Percentiles rank a stretch among this genome's conserved stretches.
Evolutionary conservation across 306 rosid genomes (phyloP).

Genomic region (Begonia peltatifolia): DNA sequence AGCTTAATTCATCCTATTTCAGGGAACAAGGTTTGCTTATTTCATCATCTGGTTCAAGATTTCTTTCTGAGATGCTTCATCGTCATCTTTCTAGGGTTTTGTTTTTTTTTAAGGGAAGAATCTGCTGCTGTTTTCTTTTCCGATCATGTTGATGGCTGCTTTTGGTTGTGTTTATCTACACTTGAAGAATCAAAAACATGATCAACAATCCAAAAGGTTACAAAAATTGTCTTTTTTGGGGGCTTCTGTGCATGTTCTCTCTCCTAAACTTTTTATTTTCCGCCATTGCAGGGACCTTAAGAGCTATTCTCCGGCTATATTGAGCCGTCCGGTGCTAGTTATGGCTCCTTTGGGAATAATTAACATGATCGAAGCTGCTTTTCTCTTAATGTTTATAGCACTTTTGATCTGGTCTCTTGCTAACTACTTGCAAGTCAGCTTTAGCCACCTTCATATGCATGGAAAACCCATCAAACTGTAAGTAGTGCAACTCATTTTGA

Average conservation of each 20-base stretch:
- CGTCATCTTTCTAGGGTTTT: neutral
- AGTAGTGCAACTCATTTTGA: neutral
- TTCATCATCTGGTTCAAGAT: neutral
- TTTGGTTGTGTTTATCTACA: slow-evolving; percentile 11
- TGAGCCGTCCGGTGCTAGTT: slow-evolving; percentile 35
- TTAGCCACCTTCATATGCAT: slow-evolving; percentile 30
- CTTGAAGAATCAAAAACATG: slow-evolving; percentile 3
- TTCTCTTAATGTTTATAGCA: slow-evolving; percentile 30
- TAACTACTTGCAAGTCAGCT: slow-evolving; percentile 47
- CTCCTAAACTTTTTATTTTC: neutral
- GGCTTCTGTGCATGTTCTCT: neutral
- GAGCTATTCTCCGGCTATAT: neutral
- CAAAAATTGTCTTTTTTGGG: neutral
- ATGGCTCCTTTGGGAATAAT: slow-evolving; percentile 49
- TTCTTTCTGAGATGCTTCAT: neutral
- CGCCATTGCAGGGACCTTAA: no score
- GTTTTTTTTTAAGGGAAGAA: slow-evolving; percentile 4
- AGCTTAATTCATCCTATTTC: slow-evolving; percentile 8
- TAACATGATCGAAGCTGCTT: slow-evolving; percentile 33
- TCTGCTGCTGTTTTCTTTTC: slow-evolving; percentile 13
- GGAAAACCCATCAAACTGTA: slow-evolving; percentile 28
- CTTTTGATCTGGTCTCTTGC: slow-evolving; percentile 57
- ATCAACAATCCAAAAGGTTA: slow-evolving; percentile 8
- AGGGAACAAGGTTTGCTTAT: slow-evolving; percentile 5
- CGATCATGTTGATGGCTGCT: slow-evolving; percentile 9